phyloP scores from a whole-genome alignment of 139 green algal species.

The Micromonas commoda region DNA sequence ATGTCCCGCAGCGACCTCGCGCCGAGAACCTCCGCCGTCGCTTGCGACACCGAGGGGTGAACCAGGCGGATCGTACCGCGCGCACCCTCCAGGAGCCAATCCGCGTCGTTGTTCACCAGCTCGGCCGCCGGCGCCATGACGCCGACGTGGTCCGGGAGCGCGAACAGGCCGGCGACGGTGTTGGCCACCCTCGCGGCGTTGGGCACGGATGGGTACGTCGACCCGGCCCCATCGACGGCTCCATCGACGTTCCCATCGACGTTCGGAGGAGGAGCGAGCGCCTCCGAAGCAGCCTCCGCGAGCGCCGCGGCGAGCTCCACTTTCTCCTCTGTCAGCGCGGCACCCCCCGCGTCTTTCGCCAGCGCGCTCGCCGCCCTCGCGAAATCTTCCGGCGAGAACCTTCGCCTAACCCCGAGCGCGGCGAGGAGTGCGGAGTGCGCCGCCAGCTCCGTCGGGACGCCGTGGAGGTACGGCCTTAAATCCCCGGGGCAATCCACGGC shows the following conservation, averaged over 20 bases:
- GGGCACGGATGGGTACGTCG: neutral
- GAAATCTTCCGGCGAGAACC: constrained; percentile 23
- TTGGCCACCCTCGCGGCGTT: neutral
- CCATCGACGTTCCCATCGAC: neutral
- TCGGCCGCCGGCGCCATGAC: constrained; percentile 42
- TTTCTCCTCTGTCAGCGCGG: constrained; percentile 21
- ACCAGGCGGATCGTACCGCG: too few species aligned
- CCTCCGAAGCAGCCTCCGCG: constrained; percentile 16
- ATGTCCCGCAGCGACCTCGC: constrained; percentile 45
- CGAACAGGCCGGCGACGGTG: constrained; percentile 8
- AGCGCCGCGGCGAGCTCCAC: constrained; percentile 23
- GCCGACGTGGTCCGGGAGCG: constrained; percentile 42
- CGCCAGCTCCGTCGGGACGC: constrained; percentile 37
- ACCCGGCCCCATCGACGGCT: neutral
- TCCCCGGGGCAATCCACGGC: constrained; percentile 34
- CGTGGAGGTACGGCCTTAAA: constrained; percentile 46
- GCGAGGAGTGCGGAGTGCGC: constrained; percentile 18
- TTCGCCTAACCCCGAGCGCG: constrained; percentile 30
- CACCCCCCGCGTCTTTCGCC: constrained; percentile 16
- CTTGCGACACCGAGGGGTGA: too few species aligned
- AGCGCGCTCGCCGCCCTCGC: constrained; percentile 21
- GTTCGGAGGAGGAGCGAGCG: neutral
- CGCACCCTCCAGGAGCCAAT: constrained; percentile 46
- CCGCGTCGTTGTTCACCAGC: constrained; percentile 60
- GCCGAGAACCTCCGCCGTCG: too few species aligned